These are phyloP conservation scores for Aspergillus arachidicola DNA, from an alignment of 2,329 filamentous ascomycete species.

Conservation along the genomic window DNA sequence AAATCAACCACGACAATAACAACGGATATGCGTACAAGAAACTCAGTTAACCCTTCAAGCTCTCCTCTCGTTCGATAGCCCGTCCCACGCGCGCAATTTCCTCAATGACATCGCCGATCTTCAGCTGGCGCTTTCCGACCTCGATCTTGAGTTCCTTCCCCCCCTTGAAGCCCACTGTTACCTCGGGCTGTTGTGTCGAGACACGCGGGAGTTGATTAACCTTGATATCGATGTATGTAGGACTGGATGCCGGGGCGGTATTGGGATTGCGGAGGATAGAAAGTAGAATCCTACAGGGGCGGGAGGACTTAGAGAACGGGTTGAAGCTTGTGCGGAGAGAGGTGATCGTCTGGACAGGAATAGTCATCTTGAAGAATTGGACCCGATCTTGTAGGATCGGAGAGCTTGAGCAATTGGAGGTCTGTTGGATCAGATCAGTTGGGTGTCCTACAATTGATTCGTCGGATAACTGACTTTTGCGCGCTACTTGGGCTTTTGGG, in stretches of 20 bases:
- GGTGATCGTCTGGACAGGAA: slow-evolving; percentile 56
- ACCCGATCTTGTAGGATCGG: neutral
- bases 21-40: slow-evolving; percentile 23
- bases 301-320: slow-evolving; percentile 78
- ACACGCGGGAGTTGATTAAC: slow-evolving; percentile 73
- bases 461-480: neutral
- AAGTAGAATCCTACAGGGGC: slow-evolving; percentile 85
- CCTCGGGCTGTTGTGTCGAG: slow-evolving; percentile 67
- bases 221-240: slow-evolving; percentile 73
- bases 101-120: slow-evolving; percentile 82
- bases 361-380: slow-evolving; percentile 32
- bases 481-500: neutral
- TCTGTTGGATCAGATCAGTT: neutral
- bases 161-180: slow-evolving; percentile 90
- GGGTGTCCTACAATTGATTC: neutral
- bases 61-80: slow-evolving; percentile 77
- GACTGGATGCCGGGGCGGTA: slow-evolving; percentile 75
- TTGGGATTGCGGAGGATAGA: slow-evolving; percentile 81
- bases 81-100: slow-evolving; percentile 91
- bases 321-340: slow-evolving; percentile 87
- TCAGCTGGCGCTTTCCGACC: slow-evolving; percentile 73
- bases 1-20: slow-evolving; percentile 6
- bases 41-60: slow-evolving; percentile 59
- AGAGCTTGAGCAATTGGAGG: neutral
- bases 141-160: slow-evolving; percentile 87